Evolutionary conservation across 2,329 filamentous ascomycete genomes (phyloP).

Genomic region (Coleophoma crateriformis): DNA sequence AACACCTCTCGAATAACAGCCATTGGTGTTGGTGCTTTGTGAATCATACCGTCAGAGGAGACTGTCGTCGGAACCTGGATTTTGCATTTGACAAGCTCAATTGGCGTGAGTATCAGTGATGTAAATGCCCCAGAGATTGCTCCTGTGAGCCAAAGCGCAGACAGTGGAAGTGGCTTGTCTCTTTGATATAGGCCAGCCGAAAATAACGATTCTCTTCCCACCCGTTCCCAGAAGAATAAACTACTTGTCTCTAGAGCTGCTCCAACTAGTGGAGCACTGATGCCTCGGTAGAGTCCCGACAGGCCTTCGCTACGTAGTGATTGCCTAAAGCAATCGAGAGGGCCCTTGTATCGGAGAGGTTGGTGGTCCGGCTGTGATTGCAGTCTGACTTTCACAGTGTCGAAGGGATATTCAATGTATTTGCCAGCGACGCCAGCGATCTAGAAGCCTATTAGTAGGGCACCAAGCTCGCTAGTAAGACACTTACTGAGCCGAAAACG

Average conservation of each 20-base stretch:
- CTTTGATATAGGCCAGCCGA: constrained; percentile 40
- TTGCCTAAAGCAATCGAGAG: constrained; percentile 89
- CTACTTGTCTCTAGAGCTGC: constrained; percentile 90
- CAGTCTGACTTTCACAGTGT: constrained; percentile 94
- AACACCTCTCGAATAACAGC: constrained; percentile 75
- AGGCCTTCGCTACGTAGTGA: constrained; percentile 77
- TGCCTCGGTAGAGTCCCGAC: constrained; percentile 74
- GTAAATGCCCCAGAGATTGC: constrained; percentile 85
- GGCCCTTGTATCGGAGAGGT: constrained; percentile 77
- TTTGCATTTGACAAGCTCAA: constrained; percentile 97
- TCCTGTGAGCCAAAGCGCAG: constrained; percentile 71
- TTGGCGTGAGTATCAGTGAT: constrained; percentile 84
- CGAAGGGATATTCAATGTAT: constrained; percentile 97
- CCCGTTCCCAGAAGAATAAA: constrained; percentile 84
- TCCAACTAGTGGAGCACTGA: constrained; percentile 84
- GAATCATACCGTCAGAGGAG: constrained; percentile 32
- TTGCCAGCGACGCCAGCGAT: constrained; percentile 84
- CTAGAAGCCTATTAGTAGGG: constrained; percentile 32
- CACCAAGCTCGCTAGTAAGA: not conserved
- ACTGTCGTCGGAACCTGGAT: constrained; percentile 68
- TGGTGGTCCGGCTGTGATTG: constrained; percentile 89
- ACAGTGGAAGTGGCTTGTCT: constrained; percentile 63
- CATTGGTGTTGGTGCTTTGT: constrained; percentile 54
- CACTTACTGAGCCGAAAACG: constrained; percentile 73
- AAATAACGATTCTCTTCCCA: constrained; percentile 64